A percentile compares a stretch with the other conserved stretches of the same genome.
These are phyloP conservation scores for Arthrobotrys pseudoclavata DNA, from an alignment of 2,329 filamentous ascomycete species.

Conservation along the genomic window DNA sequence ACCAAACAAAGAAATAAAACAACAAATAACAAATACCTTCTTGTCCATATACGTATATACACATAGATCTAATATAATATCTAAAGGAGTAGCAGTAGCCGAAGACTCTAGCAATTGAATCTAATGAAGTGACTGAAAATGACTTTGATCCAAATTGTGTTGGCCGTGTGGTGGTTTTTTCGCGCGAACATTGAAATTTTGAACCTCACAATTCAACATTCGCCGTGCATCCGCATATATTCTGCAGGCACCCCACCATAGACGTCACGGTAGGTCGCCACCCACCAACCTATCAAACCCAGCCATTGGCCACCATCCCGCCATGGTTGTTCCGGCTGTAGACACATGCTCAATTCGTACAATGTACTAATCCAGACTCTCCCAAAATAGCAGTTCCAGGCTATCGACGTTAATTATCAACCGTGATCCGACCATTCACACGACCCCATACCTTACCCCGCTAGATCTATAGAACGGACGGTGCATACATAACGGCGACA, in stretches of 20 bases:
- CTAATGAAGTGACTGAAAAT: neutral
- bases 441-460: slow-evolving; percentile 14
- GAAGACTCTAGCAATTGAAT: neutral
- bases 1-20: slow-evolving; percentile 35
- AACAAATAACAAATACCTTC: slow-evolving; percentile 30
- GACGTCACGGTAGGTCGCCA: slow-evolving; percentile 24
- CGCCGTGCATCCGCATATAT: slow-evolving; percentile 35
- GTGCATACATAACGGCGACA: slow-evolving; percentile 9
- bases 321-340: slow-evolving; percentile 22
- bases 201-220: slow-evolving; percentile 24
- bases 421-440: slow-evolving; percentile 11
- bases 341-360: slow-evolving; percentile 26
- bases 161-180: slow-evolving; percentile 37
- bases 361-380: slow-evolving; percentile 30
- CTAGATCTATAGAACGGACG: neutral
- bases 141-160: slow-evolving; percentile 31
- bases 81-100: neutral
- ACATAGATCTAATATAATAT: neutral
- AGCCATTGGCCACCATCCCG: slow-evolving; percentile 18
- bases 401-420: slow-evolving; percentile 27
- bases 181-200: slow-evolving; percentile 18
- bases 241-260: slow-evolving; percentile 38
- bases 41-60: neutral
- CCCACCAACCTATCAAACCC: slow-evolving; percentile 30
- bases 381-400: slow-evolving; percentile 48